Evolutionary conservation across 2,329 filamentous ascomycete species (phyloP), one percentile per base, ranked within the genome.

Genomic region (Fusarium dimerum): DNA sequence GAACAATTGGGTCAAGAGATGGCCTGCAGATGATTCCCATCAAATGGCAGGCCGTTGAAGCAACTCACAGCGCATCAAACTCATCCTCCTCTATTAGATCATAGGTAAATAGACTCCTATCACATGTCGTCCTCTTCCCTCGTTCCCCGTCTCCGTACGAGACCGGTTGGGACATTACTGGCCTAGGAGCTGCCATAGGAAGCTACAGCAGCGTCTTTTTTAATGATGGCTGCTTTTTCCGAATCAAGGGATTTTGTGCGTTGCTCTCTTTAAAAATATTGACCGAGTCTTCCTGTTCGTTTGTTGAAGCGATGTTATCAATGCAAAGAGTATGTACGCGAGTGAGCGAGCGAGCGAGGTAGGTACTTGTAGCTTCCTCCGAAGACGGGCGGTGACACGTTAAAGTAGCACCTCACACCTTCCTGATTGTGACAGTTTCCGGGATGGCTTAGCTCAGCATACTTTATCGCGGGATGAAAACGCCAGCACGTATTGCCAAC

Each of bases 1-100:
- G 32, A 36, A 15, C 11, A 9, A 36, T 7, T 26, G 20, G 5
- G 7, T 26, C 20, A 26, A 26, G 5, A 26, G 20, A 26, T 26
- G 20, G 20, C 10, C 32, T 36, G 32, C 10, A 36, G 32, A 18
- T 8, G 26, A 40, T 5, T 20, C 40, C 40, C 16, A 40, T 13
- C 20, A 34, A 34, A 16, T 26, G 20, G 20, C 20, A 26, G 20
- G 20, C 20, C 20, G 17, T 18, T 20, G 20, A 29, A 43, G 13
- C 13, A 18, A 73, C 78, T 60, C 69, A 83, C 80, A 83, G 68
- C 42, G 79, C 79, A 64, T 82, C 80, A 59, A 82, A 82, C 66
- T 82, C 80, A 38, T 81, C 76, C 50, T 79, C 75, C 29, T 72
- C 57, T 40, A 81, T 70, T 52, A 80, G 63, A 54, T 76, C 63